Evolutionary conservation across 75 land plant species (phyloP).

Genomic region (Picea glauca): DNA sequence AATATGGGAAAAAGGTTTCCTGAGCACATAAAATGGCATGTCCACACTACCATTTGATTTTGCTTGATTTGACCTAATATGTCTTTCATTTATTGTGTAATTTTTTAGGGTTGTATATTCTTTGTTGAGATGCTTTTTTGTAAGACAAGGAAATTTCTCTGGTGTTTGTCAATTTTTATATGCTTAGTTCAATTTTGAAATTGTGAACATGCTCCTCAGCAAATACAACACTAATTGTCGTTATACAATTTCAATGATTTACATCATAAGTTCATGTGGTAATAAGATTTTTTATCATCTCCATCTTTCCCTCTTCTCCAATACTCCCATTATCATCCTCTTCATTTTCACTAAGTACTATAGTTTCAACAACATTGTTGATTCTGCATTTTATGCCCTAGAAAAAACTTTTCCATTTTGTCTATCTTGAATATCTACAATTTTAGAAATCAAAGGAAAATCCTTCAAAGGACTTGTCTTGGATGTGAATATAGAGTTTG

Average conservation of each 20-base stretch:
- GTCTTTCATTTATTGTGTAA: not conserved
- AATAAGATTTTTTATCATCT: not conserved
- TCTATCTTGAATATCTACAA: not conserved
- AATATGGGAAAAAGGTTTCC: not conserved
- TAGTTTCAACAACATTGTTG: constrained; percentile 4
- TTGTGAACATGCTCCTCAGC: too few relatives aligned
- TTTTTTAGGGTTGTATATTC: not conserved
- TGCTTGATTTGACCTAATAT: not conserved
- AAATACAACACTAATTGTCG: not conserved
- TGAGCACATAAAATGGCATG: not conserved
- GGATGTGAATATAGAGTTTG: too few relatives aligned
- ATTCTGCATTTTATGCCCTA: not conserved
- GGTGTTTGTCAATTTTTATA: too few relatives aligned
- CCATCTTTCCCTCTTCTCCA: not conserved
- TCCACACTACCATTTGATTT: not conserved
- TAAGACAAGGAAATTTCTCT: too few relatives aligned
- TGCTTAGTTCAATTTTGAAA: too few relatives aligned
- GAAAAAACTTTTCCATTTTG: not conserved
- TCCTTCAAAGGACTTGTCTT: not conserved
- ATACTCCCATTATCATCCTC: not conserved
- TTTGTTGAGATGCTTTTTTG: not conserved
- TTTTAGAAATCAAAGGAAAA: not conserved
- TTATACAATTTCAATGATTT: not conserved
- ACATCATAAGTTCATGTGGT: not conserved
- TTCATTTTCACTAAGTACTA: constrained; percentile 17